Evolutionary conservation across 2,329 filamentous ascomycete genomes (phyloP).

Genomic region (Sporothrix mexicana): DNA sequence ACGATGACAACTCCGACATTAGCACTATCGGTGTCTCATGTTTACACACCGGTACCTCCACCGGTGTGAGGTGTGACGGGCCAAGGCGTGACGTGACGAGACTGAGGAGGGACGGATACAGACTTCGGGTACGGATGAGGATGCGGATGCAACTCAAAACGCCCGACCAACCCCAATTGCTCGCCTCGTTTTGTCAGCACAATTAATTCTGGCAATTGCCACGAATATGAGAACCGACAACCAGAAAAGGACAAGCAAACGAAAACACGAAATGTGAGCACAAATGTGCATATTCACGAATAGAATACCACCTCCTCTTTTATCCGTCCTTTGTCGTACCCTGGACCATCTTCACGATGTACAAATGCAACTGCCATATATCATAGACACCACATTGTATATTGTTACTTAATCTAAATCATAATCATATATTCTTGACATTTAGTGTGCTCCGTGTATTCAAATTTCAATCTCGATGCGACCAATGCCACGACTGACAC

Average conservation of each 20-base stretch:
- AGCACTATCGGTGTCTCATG: neutral
- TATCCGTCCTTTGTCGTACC: neutral
- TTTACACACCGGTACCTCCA: neutral
- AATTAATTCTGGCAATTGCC: neutral
- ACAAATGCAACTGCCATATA: neutral
- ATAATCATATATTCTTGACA: neutral
- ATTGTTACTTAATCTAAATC: neutral
- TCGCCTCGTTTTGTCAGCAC: neutral
- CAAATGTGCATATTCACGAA: neutral
- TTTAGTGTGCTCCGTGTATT: slow-evolving; percentile 25
- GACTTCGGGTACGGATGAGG: neutral
- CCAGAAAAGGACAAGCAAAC: neutral
- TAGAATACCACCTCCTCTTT: slow-evolving; percentile 4
- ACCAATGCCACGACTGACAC: slow-evolving; percentile 59
- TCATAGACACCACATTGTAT: slow-evolving; percentile 9
- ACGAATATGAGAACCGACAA: neutral
- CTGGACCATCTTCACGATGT: neutral
- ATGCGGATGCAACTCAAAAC: slow-evolving; percentile 8
- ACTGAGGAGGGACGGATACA: neutral
- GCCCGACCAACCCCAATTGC: neutral
- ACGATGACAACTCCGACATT: too few relatives aligned
- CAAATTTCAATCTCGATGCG: slow-evolving; percentile 57
- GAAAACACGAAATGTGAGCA: neutral
- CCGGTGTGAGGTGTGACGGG: neutral
- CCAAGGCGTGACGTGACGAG: neutral